Conservation (phyloP, 2,329 filamentous ascomycete genomes). For the Aspergillus ibericus region DNA sequence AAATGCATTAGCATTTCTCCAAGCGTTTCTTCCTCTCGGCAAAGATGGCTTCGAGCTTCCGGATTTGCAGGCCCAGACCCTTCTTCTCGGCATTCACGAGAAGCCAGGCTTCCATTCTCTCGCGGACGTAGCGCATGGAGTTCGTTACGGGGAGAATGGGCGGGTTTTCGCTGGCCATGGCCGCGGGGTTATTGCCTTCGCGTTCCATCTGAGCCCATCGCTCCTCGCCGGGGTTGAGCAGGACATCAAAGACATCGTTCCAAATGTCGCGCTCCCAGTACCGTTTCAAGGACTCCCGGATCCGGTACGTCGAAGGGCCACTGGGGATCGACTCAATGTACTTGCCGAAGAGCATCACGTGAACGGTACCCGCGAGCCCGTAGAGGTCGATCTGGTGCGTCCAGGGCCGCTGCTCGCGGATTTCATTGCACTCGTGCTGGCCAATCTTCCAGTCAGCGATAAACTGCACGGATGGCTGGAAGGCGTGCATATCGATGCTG, state of each 20-base stretch:
- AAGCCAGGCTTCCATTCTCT: constrained; percentile 82
- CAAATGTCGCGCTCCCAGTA: constrained; percentile 98
- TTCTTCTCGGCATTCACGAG: constrained; percentile 80
- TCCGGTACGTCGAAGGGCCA: constrained; percentile 60
- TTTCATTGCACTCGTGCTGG: constrained; percentile 88
- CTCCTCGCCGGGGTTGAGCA: constrained; percentile 71
- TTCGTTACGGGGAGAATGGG: constrained; percentile 69
- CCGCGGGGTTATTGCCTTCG: constrained; percentile 3
- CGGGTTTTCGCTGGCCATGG: neutral
- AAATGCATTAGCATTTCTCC: constrained; percentile 24
- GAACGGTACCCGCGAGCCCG: constrained; percentile 82
- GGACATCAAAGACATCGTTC: constrained; percentile 75
- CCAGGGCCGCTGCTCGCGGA: constrained; percentile 91
- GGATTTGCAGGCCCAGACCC: constrained; percentile 56
- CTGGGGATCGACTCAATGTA: constrained; percentile 76
- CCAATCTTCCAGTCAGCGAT: constrained; percentile 93
- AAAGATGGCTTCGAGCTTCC: constrained; percentile 68
- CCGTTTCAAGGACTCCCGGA: constrained; percentile 81
- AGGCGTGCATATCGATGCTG: constrained; percentile 88
- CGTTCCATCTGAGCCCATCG: constrained; percentile 64
- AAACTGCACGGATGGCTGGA: constrained; percentile 75
- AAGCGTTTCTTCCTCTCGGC: constrained; percentile 52
- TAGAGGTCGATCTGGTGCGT: constrained; percentile 98
- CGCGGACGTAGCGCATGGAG: constrained; percentile 67
- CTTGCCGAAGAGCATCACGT: constrained; percentile 87